Evolutionary conservation across 1,139 yeast species (phyloP), one percentile per base, ranked within the genome.

Genomic region (Nakaseomyces sp.): DNA sequence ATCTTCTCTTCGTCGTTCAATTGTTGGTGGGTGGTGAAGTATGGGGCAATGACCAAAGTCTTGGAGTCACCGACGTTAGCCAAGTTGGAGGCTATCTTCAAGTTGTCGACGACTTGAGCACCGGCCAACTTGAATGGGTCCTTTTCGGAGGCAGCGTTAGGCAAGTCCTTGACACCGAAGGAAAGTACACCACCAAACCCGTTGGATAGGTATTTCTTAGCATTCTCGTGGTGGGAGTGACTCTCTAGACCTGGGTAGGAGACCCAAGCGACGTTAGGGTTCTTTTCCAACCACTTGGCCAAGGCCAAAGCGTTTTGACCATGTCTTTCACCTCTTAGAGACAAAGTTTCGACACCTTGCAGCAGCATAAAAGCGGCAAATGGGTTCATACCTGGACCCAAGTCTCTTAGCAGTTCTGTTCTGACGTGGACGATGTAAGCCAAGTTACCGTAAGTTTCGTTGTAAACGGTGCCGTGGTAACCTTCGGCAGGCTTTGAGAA

Each of bases 41-140:
- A 88, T 52, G 97, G 98, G 48, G 96, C 89, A 66, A 91, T 89
- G 46, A 89, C 94, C 63, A 91, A 75, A 37, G 97, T 86, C 72
- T 89, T 91, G 43, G 89, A 79, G 63, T 91, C 98, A 63, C 98
- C 97, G 47, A 91, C 96, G 60, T 91, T 91, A 47, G 98, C 97
- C 64, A 91, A 76, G 70, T 88, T 86, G 30, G 95, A 81, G 46
- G 95, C 94, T 47, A 91, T 69, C 66, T 86, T 76, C 65, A 91
- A 76, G 53, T 67, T 69, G 65, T 88, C 96, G 48, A 86, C 96
- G 50, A 88, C 85, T 56, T 71, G 74, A 42, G 89, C 89, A 55
- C 94, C 87, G 39, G 88, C 77, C 53, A 79, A 82, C 54, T 77
- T 63, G 69, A 81, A 82, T 50, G 78, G 79, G 54, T 76, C 78